phyloP scores from a whole-genome alignment of 2,329 filamentous ascomycete genomes.

The Monilinia laxa region DNA sequence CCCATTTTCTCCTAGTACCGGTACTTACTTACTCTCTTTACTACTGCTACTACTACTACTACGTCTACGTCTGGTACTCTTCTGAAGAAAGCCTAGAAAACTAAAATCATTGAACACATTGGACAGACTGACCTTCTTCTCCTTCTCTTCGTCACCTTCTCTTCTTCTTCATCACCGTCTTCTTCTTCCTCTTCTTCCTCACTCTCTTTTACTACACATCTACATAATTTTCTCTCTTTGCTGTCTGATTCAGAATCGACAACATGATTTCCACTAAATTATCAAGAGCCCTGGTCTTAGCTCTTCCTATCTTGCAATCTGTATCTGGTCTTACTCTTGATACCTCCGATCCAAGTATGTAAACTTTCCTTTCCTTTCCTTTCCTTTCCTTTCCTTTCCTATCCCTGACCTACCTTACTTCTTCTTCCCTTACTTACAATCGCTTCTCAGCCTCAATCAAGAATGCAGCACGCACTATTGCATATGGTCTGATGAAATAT shows the following conservation, averaged over 20 bases:
- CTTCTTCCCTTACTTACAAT: background rate
- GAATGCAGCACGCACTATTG: conserved; percentile 59
- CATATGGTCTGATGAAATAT: conserved; percentile 60
- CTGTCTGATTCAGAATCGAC: conserved; percentile 3
- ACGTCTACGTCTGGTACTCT: background rate
- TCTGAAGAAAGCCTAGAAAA: too few species aligned
- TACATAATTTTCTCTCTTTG: background rate
- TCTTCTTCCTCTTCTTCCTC: background rate
- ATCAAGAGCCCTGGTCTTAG: background rate
- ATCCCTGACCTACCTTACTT: background rate
- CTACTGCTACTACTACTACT: background rate
- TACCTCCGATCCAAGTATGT: conserved; percentile 15
- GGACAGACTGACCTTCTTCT: background rate
- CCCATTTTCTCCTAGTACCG: too few species aligned
- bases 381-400: background rate
- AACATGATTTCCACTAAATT: background rate
- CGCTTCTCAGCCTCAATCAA: conserved; percentile 56
- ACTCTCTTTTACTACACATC: too few species aligned
- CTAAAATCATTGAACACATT: too few species aligned
- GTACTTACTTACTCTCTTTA: too few species aligned
- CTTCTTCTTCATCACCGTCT: background rate
- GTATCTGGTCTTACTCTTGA: conserved; percentile 19
- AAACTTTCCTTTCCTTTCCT: background rate
- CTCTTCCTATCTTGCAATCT: conserved; percentile 8
- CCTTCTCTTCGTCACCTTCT: too few species aligned